These are phyloP conservation scores for Filobasidium floriforme DNA, from an alignment of 768 basidiomycete species.

Conservation along the genomic window DNA sequence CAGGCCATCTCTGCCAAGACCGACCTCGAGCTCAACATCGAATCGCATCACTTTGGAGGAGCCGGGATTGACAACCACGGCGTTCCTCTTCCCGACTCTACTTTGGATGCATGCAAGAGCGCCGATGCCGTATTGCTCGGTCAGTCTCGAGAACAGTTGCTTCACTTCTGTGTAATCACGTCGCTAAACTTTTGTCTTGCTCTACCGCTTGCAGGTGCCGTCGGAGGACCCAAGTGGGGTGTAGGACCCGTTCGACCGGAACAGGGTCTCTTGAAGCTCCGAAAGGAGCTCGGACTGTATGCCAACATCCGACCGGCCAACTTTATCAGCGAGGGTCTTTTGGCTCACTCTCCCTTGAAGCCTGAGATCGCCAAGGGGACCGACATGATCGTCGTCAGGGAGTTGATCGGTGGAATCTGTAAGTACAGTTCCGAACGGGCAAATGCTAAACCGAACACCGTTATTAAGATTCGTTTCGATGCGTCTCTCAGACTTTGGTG, in stretches of 20 bases:
- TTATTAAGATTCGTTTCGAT: background rate
- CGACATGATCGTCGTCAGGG: conserved; percentile 87
- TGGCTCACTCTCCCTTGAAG: conserved; percentile 81
- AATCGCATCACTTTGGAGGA: conserved; percentile 77
- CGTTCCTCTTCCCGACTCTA: conserved; percentile 74
- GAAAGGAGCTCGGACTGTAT: conserved; percentile 89
- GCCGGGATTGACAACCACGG: conserved; percentile 81
- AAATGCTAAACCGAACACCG: background rate
- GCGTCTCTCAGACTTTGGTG: conserved; percentile 64
- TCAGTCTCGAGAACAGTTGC: conserved; percentile 42
- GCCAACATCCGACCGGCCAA: conserved; percentile 97
- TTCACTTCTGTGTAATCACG: background rate
- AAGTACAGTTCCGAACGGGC: conserved; percentile 19
- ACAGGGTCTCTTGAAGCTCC: conserved; percentile 73
- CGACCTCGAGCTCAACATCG: conserved; percentile 64
- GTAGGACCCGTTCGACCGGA: conserved; percentile 86
- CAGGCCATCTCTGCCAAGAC: conserved; percentile 60
- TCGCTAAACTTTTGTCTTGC: background rate
- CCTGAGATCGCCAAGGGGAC: conserved; percentile 66
- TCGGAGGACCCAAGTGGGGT: conserved; percentile 99
- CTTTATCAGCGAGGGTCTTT: conserved; percentile 83
- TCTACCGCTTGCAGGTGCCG: conserved; percentile 58
- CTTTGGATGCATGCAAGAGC: conserved; percentile 77
- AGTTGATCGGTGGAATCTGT: conserved; percentile 87
- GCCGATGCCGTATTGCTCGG: conserved; percentile 97